Conservation (phyloP, 805 yeast species). For the Saturnispora serradocipensis region DNA sequence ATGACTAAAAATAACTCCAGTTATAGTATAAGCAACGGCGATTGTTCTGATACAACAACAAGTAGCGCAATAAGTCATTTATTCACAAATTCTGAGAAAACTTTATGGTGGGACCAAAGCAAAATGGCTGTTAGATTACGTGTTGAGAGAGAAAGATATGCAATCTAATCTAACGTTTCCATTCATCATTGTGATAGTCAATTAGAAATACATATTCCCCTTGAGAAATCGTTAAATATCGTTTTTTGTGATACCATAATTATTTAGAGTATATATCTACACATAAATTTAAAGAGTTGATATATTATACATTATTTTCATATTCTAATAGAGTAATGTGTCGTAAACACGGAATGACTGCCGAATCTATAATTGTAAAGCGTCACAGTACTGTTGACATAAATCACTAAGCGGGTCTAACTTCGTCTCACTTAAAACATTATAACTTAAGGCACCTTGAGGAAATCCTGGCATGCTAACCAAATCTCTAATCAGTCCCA, state of each 20-base stretch:
- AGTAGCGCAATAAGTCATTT: conserved; percentile 11
- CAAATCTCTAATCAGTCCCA: conserved; percentile 26
- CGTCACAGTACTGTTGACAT: conserved; percentile 33
- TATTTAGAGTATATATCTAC: not conserved
- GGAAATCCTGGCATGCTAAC: conserved; percentile 28
- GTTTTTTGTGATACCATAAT: not conserved
- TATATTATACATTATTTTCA: not conserved
- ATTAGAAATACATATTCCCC: not conserved
- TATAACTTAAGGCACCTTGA: conserved; percentile 29
- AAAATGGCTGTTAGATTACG: conserved; percentile 27
- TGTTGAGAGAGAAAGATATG: conserved; percentile 26
- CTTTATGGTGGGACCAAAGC: conserved; percentile 24
- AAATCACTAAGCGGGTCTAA: conserved; percentile 30
- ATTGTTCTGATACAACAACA: conserved; percentile 14
- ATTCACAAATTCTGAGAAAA: conserved; percentile 22
- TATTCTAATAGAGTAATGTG: not conserved
- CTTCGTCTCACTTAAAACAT: conserved; percentile 30
- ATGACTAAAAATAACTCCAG: conserved; percentile 6
- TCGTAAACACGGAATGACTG: too few relatives aligned
- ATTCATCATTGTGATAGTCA: not conserved
- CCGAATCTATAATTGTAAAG: conserved; percentile 26
- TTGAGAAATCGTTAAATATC: not conserved
- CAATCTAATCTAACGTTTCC: not conserved
- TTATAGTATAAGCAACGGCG: conserved; percentile 3
- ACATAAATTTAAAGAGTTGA: not conserved